phyloP scores from a whole-genome alignment of 2,329 filamentous ascomycete species.

The Epichloe aotearoae region DNA sequence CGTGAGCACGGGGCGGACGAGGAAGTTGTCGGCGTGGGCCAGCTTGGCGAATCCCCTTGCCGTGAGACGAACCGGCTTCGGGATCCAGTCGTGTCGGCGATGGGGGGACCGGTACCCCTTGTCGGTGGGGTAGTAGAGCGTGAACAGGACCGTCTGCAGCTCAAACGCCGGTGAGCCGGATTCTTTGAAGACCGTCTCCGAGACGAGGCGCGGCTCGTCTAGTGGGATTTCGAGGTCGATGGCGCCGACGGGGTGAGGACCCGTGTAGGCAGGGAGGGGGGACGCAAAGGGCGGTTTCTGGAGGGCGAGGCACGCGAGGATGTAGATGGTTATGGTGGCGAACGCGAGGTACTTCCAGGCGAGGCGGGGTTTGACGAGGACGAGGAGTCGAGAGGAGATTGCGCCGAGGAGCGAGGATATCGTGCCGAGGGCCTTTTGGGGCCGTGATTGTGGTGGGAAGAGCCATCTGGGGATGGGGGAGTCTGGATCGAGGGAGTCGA shows the following conservation, averaged over 20 bases:
- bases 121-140: constrained; percentile 32
- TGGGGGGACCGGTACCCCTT: constrained; percentile 9
- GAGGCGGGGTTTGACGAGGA: not conserved
- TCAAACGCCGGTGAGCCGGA: constrained; percentile 28
- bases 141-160: constrained; percentile 34
- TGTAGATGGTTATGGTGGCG: constrained; percentile 14
- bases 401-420: not conserved
- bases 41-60: constrained; percentile 34
- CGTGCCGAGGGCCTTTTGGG: not conserved
- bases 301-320: constrained; percentile 26
- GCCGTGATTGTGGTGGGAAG: not conserved
- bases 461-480: constrained; percentile 4
- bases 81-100: constrained; percentile 30
- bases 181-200: constrained; percentile 20
- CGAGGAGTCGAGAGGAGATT: not conserved
- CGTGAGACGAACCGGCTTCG: constrained; percentile 28
- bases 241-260: constrained; percentile 30
- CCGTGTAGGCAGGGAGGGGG: constrained; percentile 30
- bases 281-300: constrained; percentile 30
- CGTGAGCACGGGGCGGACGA: constrained; percentile 29
- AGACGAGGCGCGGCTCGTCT: constrained; percentile 16
- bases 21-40: constrained; percentile 28
- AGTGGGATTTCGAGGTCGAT: constrained; percentile 34
- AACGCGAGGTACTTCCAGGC: not conserved
- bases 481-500: constrained; percentile 5